These are phyloP conservation scores for Daldinia grandis DNA, from an alignment of 495 filamentous ascomycete genomes.

Conservation along the genomic window DNA sequence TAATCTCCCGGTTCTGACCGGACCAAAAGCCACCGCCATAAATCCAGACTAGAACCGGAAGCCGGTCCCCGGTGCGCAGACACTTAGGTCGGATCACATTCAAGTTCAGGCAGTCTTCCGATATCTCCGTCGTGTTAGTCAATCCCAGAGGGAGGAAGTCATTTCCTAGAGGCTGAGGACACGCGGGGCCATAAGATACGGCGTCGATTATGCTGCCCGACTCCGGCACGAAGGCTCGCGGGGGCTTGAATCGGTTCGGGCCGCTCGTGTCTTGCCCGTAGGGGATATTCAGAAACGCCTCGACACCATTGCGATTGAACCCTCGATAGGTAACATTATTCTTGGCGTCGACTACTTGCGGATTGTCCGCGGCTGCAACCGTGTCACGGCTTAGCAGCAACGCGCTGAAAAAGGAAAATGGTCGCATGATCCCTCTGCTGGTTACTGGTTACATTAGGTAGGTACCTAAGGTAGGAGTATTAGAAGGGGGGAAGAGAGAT, in stretches of 20 bases:
- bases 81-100: conserved; percentile 53
- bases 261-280: conserved; percentile 56
- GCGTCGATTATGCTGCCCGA: conserved; percentile 51
- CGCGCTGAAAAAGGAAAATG: conserved; percentile 28
- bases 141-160: conserved; percentile 44
- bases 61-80: conserved; percentile 36
- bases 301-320: conserved; percentile 46
- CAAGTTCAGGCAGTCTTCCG: conserved; percentile 57
- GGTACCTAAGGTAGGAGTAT: no score
- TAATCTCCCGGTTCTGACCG: conserved; percentile 49
- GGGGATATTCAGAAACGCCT: conserved; percentile 57
- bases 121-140: conserved; percentile 48
- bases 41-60: conserved; percentile 59
- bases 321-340: conserved; percentile 44
- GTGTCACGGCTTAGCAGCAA: conserved; percentile 14
- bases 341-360: conserved; percentile 29
- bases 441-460: no score
- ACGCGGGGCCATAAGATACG: conserved; percentile 51
- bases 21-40: conserved; percentile 52
- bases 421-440: conserved; percentile 21
- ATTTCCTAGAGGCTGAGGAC: conserved; percentile 48
- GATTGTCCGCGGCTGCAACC: conserved; percentile 7
- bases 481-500: neutral
- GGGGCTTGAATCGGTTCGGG: conserved; percentile 55
- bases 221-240: conserved; percentile 43